Evolutionary conservation across 2,329 filamentous ascomycete species (phyloP), one percentile per base, ranked within the genome.

Genomic region (Cercospora sojina): DNA sequence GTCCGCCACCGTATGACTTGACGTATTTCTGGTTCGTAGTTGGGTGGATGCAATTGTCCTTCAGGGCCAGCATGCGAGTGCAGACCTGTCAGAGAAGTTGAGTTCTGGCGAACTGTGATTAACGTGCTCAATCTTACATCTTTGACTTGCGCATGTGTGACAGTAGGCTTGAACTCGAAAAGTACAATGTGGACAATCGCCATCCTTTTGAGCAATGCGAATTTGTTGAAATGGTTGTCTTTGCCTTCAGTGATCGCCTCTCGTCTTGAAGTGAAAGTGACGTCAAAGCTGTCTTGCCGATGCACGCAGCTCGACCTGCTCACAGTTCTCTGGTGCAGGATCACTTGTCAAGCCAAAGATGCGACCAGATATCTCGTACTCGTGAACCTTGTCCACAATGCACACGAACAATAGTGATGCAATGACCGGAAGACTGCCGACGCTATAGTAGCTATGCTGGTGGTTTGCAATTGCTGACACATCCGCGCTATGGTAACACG

Each of bases 131-230:
- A 27, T 27, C 25, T 27, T 78, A 90, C 89, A 72, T 86, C 83
- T 70, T 85, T 80, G 7, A 90, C 79, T 32, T 84, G 80, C 16
- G 83, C 82, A 0, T 80, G 71, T 1, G 80, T 79, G 1, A 81
- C 76, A 0, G 80, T 79, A 0, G 85, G 76, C 73, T 88, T 88
- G 80, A 90, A 90, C 67, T 87, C 82, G 72, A 91, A 89, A 27
- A 90, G 80, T 3, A 91, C 88, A 59, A 91, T 84, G 75, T 91
- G 90, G n/a, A 86, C 80, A 71, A 91, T 82, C 0, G 86, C 75
- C 88, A 90, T 90, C 20, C 70, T 79, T 13, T 8, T 29, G 1
- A 31, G 16, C 18, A 31, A 20, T 18, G 27, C 7, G 0, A 3
- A n/a, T 10, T 0, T 4, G 8, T 32, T 56, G 53, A n/a, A 23